Evolutionary conservation across 805 yeast genomes (phyloP).

Genomic region (Candida loeiensis): DNA sequence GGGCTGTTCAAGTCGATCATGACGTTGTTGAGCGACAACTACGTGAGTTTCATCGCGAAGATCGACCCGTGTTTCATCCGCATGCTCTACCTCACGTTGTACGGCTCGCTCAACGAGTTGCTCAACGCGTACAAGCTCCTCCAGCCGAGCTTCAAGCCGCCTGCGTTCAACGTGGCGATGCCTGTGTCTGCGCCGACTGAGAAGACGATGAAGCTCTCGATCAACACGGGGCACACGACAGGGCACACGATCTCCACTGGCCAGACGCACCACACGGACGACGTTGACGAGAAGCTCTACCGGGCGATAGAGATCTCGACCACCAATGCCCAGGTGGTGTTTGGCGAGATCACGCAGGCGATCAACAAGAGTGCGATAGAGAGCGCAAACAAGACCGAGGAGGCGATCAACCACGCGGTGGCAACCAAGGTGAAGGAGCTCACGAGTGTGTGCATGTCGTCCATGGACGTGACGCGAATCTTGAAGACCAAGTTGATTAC

Average conservation of each 20-base stretch:
- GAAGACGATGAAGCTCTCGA: conserved; percentile 17
- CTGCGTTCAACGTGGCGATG: conserved; percentile 5
- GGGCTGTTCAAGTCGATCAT: conserved; percentile 52
- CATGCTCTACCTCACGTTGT: conserved; percentile 56
- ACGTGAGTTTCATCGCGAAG: conserved; percentile 46
- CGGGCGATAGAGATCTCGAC: conserved; percentile 62
- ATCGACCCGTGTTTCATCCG: conserved; percentile 65
- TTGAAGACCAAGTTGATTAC: conserved; percentile 53
- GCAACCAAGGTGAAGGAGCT: conserved; percentile 71
- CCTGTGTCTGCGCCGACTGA: conserved; percentile 16
- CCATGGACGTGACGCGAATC: conserved; percentile 77
- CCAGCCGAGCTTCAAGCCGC: conserved; percentile 18
- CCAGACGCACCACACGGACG: no score
- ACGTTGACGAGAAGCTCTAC: conserved; percentile 65
- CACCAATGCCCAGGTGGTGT: conserved; percentile 69
- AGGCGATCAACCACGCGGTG: conserved; percentile 34
- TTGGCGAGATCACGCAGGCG: conserved; percentile 67
- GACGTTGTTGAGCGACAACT: conserved; percentile 45
- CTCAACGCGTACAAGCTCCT: conserved; percentile 59
- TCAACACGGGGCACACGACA: conserved; percentile 18
- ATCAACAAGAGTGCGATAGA: conserved; percentile 62
- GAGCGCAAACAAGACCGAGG: conserved; percentile 21
- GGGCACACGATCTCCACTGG: no score
- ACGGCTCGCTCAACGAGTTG: conserved; percentile 64
- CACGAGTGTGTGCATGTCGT: conserved; percentile 69